Conservation (phyloP, 306 rosid species). For the Vachellia pachyceras region DNA sequence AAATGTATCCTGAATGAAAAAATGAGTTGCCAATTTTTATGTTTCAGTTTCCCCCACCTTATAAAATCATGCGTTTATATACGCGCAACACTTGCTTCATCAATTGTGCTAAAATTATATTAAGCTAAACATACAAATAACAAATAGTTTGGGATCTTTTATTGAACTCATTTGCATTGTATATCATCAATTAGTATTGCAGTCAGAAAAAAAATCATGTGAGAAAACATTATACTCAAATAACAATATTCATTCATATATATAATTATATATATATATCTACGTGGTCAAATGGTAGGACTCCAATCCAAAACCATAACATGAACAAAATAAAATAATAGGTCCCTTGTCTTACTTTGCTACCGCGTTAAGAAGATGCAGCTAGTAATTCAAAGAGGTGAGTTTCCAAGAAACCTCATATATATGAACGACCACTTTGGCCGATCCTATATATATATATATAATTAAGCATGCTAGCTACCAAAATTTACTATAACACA, state of each 20-base stretch:
- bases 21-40: too few species aligned
- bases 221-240: neutral
- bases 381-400: constrained; percentile 11
- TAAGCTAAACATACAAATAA: neutral
- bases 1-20: too few species aligned
- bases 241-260: neutral
- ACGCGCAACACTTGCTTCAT: neutral
- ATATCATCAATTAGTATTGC: neutral
- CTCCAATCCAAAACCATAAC: neutral
- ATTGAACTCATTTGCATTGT: neutral
- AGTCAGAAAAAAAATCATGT: neutral
- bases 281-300: neutral
- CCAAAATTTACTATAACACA: too few species aligned
- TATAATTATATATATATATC: too few species aligned
- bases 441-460: too few species aligned
- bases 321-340: neutral
- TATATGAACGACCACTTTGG: too few species aligned
- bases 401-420: neutral
- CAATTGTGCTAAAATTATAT: neutral
- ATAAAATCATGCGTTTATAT: neutral
- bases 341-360: constrained; percentile 15
- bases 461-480: neutral
- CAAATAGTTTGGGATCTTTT: neutral
- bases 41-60: neutral
- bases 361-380: neutral